Conservation (phyloP, 228 moss, liverwort and hornwort genomes). For the Sphagnum fallax region DNA sequence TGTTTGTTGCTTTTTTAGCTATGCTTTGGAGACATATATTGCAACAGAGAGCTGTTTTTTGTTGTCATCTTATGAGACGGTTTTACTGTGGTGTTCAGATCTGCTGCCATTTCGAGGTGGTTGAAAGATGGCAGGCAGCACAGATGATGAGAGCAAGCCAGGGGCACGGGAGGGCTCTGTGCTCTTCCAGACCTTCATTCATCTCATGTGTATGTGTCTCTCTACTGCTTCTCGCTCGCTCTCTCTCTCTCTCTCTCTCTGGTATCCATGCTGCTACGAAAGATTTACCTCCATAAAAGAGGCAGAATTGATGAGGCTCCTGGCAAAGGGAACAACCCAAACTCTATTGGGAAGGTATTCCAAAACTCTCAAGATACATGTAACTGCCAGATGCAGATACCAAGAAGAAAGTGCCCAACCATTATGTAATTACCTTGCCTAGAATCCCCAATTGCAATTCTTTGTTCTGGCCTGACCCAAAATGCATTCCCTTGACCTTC, state of each 20-base stretch:
- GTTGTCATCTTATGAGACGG: too few relatives aligned
- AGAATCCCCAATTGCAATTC: too few relatives aligned
- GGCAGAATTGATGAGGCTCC: too few relatives aligned
- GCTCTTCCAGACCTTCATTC: slow-evolving; percentile 57
- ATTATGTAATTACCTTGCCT: neutral
- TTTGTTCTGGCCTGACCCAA: too few relatives aligned
- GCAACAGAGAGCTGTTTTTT: too few relatives aligned
- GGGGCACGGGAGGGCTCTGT: slow-evolving; percentile 63
- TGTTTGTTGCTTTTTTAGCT: too few relatives aligned
- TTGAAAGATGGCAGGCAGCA: slow-evolving; percentile 15
- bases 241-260: neutral
- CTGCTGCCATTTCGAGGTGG: too few relatives aligned
- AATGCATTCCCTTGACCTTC: neutral
- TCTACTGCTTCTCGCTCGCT: neutral
- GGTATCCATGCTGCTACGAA: too few relatives aligned
- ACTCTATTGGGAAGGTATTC: neutral
- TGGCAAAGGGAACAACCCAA: neutral
- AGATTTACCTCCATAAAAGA: too few relatives aligned
- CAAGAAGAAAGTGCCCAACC: too few relatives aligned
- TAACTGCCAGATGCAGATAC: neutral
- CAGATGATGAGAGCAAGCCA: slow-evolving; percentile 27
- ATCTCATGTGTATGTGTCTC: slow-evolving; percentile 50
- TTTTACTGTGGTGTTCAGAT: too few relatives aligned
- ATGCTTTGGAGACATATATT: too few relatives aligned
- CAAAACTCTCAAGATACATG: neutral